These are phyloP conservation scores for Aegilops bicornis DNA, from an alignment of 176 grass and related monocot genomes.

Conservation along the genomic window DNA sequence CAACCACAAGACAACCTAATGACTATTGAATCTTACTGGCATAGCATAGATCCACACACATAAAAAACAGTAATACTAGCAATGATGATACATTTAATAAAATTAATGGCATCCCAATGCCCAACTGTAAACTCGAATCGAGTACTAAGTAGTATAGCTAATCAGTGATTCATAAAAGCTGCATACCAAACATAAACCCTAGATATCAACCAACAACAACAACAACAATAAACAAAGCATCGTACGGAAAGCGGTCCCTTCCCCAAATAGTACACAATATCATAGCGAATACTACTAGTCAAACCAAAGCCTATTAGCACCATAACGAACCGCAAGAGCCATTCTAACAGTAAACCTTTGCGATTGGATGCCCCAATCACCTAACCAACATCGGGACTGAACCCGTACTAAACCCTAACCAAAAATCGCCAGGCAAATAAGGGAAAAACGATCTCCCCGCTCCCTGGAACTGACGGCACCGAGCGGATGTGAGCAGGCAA, in stretches of 20 bases:
- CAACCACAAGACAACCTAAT: neutral
- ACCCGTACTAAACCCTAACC: slow-evolving; percentile 26
- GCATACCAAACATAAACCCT: neutral
- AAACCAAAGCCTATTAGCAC: neutral
- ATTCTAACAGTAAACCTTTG: neutral
- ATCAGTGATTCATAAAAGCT: neutral
- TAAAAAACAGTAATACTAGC: neutral
- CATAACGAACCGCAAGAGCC: neutral
- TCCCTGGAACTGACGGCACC: neutral
- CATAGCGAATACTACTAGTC: neutral
- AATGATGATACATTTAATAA: neutral
- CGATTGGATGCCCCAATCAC: neutral
- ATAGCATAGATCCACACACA: neutral
- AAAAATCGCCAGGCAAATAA: neutral
- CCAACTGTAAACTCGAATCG: neutral
- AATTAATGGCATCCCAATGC: neutral
- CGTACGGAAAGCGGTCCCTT: neutral
- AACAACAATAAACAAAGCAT: neutral
- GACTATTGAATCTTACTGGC: neutral
- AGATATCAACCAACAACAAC: neutral
- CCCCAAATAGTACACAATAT: neutral
- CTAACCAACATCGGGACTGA: neutral
- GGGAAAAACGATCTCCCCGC: neutral
- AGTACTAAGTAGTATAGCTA: neutral
- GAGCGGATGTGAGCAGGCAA: neutral